Base-by-base conservation (phyloP, 2,329 filamentous ascomycete species). In the Pestalotiopsis sp. region DNA sequence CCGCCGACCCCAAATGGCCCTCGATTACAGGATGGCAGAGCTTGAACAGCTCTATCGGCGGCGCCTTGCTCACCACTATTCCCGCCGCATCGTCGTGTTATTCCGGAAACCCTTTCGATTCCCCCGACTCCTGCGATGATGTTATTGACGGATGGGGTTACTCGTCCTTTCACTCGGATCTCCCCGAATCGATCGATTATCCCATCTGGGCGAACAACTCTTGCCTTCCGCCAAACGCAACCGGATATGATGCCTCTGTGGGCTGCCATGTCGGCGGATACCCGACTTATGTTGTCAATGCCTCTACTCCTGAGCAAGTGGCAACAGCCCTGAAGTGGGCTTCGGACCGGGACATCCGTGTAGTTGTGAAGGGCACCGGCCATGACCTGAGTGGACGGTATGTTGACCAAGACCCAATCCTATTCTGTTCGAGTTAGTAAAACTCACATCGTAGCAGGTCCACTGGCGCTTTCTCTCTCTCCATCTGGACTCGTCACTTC, bases 181-280 rank as follows among this genome's bases (percentile, higher is more conserved):
- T 17, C 2, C 60, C 60, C 3, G 60, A 63, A 20, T 63, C 60
- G 12, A 41, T 63, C 13, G 66, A 73, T 3, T 79, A 83, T 65
- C 82, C 82, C 2, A 80, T 80, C 9, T 82, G 81, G 1, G 72
- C 80, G 61, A 82, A 63, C n/a, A 63, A 63, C n/a, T 82, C 78
- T 82, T 76, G 69, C 80, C 81, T 3, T 66, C 83, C 3, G 83
- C 77, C 69, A 69, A 76, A 64, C 72, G 70, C 20, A 68, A 79
- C 79, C 1, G 68, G 71, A 27, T 73, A 77, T 23, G 76, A 74
- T 57, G 13, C 23, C 14, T 6, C 27, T 12, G 60, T 41, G 20
- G 60, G 60, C 36, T 84, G 82, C 70, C 79, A 76, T 0, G n/a
- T 82, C 11, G 63, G 63, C 4, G 63, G 39, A n/a, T 65, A 49